Evolutionary conservation across 2,329 filamentous ascomycete genomes (phyloP), one percentile per base, ranked within the genome.

Genomic region (Paraphoma sp.): DNA sequence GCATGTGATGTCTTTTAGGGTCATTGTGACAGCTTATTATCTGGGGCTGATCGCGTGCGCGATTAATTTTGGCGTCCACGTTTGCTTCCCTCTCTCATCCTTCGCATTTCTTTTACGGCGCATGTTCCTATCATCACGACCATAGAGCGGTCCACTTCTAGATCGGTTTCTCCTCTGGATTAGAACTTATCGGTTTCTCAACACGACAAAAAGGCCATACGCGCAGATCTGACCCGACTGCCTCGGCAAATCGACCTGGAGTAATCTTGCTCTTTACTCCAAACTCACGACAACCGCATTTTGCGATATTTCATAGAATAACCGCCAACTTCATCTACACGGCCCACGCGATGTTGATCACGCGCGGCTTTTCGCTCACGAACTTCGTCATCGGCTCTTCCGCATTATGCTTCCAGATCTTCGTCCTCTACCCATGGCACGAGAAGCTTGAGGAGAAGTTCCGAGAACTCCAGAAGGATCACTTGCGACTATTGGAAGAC

Each of bases 401-500:
- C 4, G 88, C 88, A 0, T 80, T 90, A 33, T 80, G 79, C 36
- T 90, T 90, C 73, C 87, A 90, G 75, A 86, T 89, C 48, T 87
- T 86, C 64, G 88, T 90, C 40, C 79, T 90, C 10, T 90, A 90
- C 73, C 88, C 88, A 1, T 90, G 87, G 87, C 87, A 90, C 74
- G 83, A 88, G 66, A 80, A 88, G 68, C 78, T 90, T 6, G 85
- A 89, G 60, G 81, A 83, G 17, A 84, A 85, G 57, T 89, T 90
- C 66, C 79, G 85, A 53, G 76, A 80, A 10, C 76, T 89, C 23
- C 87, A 85, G 68, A 80, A 80, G 54, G 86, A 89, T 62, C 85
- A 89, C 54, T 56, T 79, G 4, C 50, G 63, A 16, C 45, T 72
- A 18, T 54, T 73, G 18, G 65, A 67, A 7, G 63, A 71, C 11